Conservation (phyloP, 768 basidiomycete genomes). For the Boletus patriciae region DNA sequence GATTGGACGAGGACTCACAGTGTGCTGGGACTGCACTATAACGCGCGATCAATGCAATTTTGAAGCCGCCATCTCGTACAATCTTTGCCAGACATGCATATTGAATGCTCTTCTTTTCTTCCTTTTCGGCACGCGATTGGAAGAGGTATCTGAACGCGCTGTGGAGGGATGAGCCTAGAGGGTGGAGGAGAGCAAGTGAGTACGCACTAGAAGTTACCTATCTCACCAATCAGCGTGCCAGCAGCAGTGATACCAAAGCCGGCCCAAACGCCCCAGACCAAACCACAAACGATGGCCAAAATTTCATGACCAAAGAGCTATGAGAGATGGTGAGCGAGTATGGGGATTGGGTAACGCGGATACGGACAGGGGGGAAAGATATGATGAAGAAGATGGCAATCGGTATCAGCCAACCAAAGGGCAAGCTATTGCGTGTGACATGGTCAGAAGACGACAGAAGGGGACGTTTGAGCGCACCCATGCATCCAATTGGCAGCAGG, state of each 20-base stretch:
- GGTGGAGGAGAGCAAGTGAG: neutral
- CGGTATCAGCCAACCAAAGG: conserved; percentile 72
- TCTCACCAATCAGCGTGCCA: conserved; percentile 82
- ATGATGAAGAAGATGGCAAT: conserved; percentile 80
- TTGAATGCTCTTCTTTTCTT: conserved; percentile 55
- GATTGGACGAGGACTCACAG: conserved; percentile 47
- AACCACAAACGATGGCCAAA: conserved; percentile 80
- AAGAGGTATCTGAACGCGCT: conserved; percentile 87
- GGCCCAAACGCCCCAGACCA: conserved; percentile 86
- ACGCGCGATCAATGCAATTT: conserved; percentile 73
- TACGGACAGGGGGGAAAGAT: conserved; percentile 76
- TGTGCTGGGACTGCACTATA: conserved; percentile 86
- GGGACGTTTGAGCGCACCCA: conserved; percentile 26
- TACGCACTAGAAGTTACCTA: conserved; percentile 83
- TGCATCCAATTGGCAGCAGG: conserved; percentile 50
- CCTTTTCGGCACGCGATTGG: conserved; percentile 68
- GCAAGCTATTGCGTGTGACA: conserved; percentile 38
- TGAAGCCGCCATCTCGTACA: conserved; percentile 87
- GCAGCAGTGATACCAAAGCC: conserved; percentile 87
- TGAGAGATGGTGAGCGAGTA: conserved; percentile 5
- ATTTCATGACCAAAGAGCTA: conserved; percentile 93
- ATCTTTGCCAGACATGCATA: conserved; percentile 66
- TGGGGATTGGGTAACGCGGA: neutral
- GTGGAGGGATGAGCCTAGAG: conserved; percentile 17
- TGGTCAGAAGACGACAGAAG: neutral